phyloP scores from a whole-genome alignment of 495 filamentous ascomycete species.

The Lentithecium fluviatile region DNA sequence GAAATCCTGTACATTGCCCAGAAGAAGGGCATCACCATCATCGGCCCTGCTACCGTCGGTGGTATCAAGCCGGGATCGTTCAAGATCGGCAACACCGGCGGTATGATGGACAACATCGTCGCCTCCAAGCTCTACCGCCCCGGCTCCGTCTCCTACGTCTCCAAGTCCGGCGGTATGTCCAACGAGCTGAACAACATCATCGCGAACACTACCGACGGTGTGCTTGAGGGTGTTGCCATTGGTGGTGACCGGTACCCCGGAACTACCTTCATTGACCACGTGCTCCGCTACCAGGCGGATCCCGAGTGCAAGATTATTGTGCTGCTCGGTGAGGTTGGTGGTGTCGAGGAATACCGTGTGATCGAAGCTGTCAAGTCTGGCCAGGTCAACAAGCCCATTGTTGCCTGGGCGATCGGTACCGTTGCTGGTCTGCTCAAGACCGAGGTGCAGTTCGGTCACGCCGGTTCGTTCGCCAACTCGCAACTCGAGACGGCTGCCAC shows the following conservation, averaged over 20 bases:
- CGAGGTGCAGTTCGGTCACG: conserved; percentile 98
- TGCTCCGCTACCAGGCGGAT: conserved; percentile 91
- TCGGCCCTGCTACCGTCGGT: conserved; percentile 96
- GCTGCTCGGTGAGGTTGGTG: conserved; percentile 95
- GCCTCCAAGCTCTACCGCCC: conserved; percentile 99
- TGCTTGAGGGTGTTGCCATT: conserved; percentile 98
- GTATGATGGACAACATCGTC: conserved; percentile 99
- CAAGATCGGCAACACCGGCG: conserved; percentile 99
- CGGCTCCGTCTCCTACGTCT: conserved; percentile 97
- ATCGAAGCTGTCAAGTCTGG: conserved; percentile 96
- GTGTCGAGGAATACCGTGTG: conserved; percentile 99
- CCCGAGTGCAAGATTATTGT: conserved; percentile 96
- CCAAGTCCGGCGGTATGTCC: conserved; percentile 99
- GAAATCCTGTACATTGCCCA: conserved; percentile 93
- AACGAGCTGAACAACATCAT: conserved; percentile 99
- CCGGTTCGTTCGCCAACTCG: conserved; percentile 97
- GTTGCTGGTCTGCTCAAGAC: conserved; percentile 99
- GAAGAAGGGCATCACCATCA: conserved; percentile 99
- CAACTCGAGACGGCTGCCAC: conserved; percentile 92
- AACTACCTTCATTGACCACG: conserved; percentile 98
- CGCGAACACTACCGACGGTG: conserved; percentile 90
- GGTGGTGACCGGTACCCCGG: conserved; percentile 98
- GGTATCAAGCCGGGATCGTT: conserved; percentile 98
- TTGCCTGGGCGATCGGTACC: conserved; percentile 98
- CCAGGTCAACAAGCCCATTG: conserved; percentile 93